Evolutionary conservation across 257 asterid genomes (phyloP).

Genomic region (Solanum stenotomum): DNA sequence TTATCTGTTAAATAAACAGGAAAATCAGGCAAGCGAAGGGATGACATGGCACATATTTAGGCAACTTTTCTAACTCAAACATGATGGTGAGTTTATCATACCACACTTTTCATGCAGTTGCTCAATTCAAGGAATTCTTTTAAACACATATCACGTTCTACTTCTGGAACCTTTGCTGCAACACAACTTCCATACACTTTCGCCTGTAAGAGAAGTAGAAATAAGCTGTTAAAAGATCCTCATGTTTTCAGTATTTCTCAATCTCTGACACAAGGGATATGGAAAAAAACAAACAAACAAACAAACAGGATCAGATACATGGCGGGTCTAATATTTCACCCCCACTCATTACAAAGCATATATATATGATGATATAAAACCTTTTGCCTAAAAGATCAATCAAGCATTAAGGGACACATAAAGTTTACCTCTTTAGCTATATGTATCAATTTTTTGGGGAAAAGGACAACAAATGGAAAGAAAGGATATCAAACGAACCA

Average conservation of each 20-base stretch:
- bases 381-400: not conserved
- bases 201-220: slow-evolving; percentile 29
- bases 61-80: not conserved
- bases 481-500: not conserved
- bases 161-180: slow-evolving; percentile 71
- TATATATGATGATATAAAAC: not conserved
- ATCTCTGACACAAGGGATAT: not conserved
- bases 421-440: not conserved
- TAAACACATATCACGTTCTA: slow-evolving; percentile 73
- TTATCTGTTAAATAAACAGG: slow-evolving; percentile 36
- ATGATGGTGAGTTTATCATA: slow-evolving; percentile 13
- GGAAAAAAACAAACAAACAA: not conserved
- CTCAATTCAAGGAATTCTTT: slow-evolving; percentile 65
- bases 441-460: not conserved
- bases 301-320: not conserved
- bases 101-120: slow-evolving; percentile 81
- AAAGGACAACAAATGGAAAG: not conserved
- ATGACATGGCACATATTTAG: not conserved
- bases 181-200: slow-evolving; percentile 81
- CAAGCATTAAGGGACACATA: not conserved
- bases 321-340: not conserved
- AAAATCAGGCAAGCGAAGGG: not conserved
- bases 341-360: not conserved
- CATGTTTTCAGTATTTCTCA: not conserved
- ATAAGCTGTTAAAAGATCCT: not conserved